These are phyloP conservation scores for Sambucus nigra DNA, from an alignment of 129 eudicot genomes.

Conservation along the genomic window DNA sequence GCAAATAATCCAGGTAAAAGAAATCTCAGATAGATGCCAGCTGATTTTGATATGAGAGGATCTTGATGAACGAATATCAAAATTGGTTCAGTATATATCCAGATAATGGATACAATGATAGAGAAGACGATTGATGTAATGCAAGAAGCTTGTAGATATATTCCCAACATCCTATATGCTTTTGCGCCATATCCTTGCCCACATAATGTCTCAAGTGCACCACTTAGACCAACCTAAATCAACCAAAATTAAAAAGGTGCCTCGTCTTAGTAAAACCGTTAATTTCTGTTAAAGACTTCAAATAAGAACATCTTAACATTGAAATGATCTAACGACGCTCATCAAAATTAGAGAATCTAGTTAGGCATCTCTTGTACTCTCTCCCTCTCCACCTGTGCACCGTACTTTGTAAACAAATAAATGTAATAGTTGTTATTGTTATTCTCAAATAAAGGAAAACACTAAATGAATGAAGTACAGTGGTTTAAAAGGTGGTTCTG, in stretches of 20 bases:
- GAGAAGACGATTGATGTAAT: slow-evolving; percentile 50
- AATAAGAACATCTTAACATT: not conserved
- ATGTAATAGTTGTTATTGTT: too few species aligned
- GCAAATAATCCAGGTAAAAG: slow-evolving; percentile 71
- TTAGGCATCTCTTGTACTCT: too few species aligned
- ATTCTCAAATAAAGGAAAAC: too few species aligned
- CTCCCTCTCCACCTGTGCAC: not conserved
- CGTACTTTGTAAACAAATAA: not conserved
- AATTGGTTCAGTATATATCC: slow-evolving; percentile 61
- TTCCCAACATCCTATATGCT: slow-evolving; percentile 45
- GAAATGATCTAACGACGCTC: too few species aligned
- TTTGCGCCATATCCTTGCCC: slow-evolving; percentile 96
- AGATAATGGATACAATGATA: slow-evolving; percentile 38
- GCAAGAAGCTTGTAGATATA: slow-evolving; percentile 79
- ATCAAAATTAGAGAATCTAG: too few species aligned
- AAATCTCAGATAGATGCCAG: slow-evolving; percentile 52
- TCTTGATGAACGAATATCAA: slow-evolving; percentile 56
- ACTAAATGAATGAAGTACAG: too few species aligned
- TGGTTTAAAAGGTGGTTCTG: too few species aligned
- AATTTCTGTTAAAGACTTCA: not conserved
- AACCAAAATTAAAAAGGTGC: not conserved
- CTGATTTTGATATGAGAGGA: slow-evolving; percentile 44
- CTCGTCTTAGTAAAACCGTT: not conserved
- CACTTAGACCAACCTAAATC: slow-evolving; percentile 73
- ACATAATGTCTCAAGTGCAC: slow-evolving; percentile 84